Evolutionary conservation across 306 rosid genomes (phyloP).

Genomic region (Potentilla sterilis): DNA sequence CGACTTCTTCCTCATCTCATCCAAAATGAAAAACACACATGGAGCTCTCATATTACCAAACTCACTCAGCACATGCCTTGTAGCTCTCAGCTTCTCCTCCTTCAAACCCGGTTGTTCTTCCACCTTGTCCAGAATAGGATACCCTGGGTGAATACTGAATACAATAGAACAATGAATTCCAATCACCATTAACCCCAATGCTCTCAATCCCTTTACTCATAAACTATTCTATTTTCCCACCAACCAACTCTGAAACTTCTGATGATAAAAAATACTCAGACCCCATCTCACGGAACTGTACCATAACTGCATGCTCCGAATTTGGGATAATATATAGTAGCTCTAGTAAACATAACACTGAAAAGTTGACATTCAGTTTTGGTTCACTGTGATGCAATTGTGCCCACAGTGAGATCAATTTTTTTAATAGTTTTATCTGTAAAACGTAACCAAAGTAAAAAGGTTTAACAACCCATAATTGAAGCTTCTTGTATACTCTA

Average conservation of each 20-base stretch:
- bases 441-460: too few species aligned
- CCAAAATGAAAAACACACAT: conserved; percentile 20
- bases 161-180: conserved; percentile 34
- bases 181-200: conserved; percentile 25
- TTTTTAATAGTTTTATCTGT: too few species aligned
- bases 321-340: background rate
- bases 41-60: conserved; percentile 45
- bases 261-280: conserved; percentile 18
- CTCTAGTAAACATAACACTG: too few species aligned
- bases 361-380: too few species aligned
- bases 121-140: conserved; percentile 28
- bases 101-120: conserved; percentile 25
- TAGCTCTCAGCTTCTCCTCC: conserved; percentile 33
- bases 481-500: too few species aligned
- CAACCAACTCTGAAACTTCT: conserved; percentile 20
- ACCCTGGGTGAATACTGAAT: conserved; percentile 31
- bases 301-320: conserved; percentile 35
- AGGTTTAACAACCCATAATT: too few species aligned
- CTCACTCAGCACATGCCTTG: conserved; percentile 30
- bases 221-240: conserved; percentile 21
- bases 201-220: conserved; percentile 10
- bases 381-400: too few species aligned
- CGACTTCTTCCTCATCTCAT: conserved; percentile 37
- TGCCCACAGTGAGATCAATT: too few species aligned
- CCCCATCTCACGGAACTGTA: conserved; percentile 40